Percentiles rank a stretch among this genome's conserved stretches.
Evolutionary conservation across 2,329 filamentous ascomycete species (phyloP).

Genomic region (Teratosphaeria epicoccoides): DNA sequence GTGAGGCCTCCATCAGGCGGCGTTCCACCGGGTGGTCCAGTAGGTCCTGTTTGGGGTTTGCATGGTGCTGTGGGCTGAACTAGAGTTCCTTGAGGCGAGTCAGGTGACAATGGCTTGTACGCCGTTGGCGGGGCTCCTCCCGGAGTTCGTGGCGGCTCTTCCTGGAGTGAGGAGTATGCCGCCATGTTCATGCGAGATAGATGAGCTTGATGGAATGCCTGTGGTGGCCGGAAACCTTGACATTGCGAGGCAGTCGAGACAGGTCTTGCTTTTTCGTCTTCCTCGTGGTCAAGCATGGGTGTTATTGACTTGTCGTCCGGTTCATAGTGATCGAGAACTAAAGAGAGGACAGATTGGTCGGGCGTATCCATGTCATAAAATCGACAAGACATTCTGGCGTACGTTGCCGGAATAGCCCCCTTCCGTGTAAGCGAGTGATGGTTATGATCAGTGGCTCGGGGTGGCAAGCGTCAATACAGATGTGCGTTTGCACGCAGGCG

Average conservation of each 20-base stretch:
- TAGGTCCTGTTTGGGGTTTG: neutral
- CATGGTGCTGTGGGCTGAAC: neutral
- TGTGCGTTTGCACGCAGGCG: neutral
- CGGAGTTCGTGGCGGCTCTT: neutral
- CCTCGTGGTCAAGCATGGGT: neutral
- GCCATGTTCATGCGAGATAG: neutral
- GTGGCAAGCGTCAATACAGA: neutral
- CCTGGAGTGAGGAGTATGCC: neutral
- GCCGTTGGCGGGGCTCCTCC: neutral
- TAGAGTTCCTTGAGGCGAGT: neutral
- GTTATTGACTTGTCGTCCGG: neutral
- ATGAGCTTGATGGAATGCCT: neutral
- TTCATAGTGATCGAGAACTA: neutral
- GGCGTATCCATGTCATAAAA: slow-evolving; percentile 3
- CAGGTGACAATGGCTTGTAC: neutral
- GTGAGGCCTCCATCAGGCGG: slow-evolving; percentile 33
- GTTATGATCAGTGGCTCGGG: neutral
- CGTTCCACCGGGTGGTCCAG: slow-evolving; percentile 18
- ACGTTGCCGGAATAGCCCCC: neutral
- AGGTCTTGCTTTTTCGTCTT: neutral
- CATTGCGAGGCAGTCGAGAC: neutral
- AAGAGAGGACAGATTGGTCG: neutral
- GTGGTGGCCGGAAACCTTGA: neutral
- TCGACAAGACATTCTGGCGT: neutral
- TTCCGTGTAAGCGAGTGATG: neutral